Conservation (phyloP, 192 early-diverging fungal species). For the Diversispora eburnea region DNA sequence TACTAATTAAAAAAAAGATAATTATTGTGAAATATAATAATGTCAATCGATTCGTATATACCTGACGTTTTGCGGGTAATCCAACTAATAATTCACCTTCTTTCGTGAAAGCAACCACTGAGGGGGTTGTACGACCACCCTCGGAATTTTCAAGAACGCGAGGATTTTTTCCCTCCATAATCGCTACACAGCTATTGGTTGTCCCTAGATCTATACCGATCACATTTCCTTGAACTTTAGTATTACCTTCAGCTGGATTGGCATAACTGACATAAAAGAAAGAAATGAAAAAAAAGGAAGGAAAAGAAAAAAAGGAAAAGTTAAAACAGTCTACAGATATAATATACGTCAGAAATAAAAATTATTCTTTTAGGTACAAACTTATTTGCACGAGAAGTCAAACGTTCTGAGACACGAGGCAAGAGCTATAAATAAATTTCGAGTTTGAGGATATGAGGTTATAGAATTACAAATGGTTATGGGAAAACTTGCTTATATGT, state of each 20-base stretch:
- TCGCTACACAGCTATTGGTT: conserved; percentile 98
- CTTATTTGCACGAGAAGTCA: too few relatives aligned
- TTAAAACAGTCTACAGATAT: too few relatives aligned
- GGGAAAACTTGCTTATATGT: too few relatives aligned
- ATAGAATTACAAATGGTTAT: too few relatives aligned
- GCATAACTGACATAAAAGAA: too few relatives aligned
- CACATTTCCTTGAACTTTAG: conserved; percentile 85
- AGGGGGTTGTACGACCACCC: conserved; percentile 95
- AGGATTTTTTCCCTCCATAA: conserved; percentile 98
- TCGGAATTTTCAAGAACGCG: conserved; percentile 97
- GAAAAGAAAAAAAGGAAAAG: too few relatives aligned
- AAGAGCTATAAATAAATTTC: too few relatives aligned
- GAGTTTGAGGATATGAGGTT: too few relatives aligned
- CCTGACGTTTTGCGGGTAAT: conserved; percentile 93
- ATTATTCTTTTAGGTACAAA: too few relatives aligned
- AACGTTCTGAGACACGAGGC: too few relatives aligned
- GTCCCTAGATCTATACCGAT: conserved; percentile 99
- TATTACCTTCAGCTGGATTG: conserved; percentile 28
- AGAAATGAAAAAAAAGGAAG: too few relatives aligned
- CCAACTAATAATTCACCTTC: conserved; percentile 96
- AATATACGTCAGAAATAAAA: too few relatives aligned
- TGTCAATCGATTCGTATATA: conserved; percentile 25
- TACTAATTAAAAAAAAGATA: not conserved
- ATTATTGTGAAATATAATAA: not conserved
- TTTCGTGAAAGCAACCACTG: conserved; percentile 93